phyloP scores from a whole-genome alignment of 2,329 filamentous ascomycete species.

The Dactylellina cionopaga region DNA sequence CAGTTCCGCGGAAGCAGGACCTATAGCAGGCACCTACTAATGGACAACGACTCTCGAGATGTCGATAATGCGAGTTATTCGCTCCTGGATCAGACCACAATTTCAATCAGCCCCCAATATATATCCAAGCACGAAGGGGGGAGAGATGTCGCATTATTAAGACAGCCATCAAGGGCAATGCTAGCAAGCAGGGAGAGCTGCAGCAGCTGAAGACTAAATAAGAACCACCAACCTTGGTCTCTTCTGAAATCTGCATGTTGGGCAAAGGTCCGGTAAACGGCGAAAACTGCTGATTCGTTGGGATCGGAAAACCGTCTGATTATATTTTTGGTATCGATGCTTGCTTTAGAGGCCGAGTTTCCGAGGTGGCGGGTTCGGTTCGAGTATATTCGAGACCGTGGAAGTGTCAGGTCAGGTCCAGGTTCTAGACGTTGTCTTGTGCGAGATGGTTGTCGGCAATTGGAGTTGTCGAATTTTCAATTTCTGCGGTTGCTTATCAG shows the following conservation, averaged over 20 bases:
- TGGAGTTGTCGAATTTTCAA: neutral
- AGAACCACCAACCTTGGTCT: conserved; percentile 41
- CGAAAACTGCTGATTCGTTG: conserved; percentile 28
- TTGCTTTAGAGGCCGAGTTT: conserved; percentile 26
- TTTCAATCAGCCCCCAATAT: conserved; percentile 32
- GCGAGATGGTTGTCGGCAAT: conserved; percentile 27
- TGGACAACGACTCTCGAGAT: conserved; percentile 49
- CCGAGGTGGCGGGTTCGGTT: conserved; percentile 38
- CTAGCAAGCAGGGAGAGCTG: conserved; percentile 12
- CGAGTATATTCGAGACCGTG: conserved; percentile 48
- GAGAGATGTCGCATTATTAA: conserved; percentile 7
- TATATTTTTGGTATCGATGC: conserved; percentile 15
- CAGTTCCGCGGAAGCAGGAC: conserved; percentile 13
- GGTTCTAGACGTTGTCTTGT: conserved; percentile 20
- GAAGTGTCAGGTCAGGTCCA: conserved; percentile 45
- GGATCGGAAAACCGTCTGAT: neutral
- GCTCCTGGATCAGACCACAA: conserved; percentile 40
- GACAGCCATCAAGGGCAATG: conserved; percentile 25
- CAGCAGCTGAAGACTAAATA: conserved; percentile 16
- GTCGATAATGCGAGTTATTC: conserved; percentile 51
- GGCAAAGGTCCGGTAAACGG: conserved; percentile 1
- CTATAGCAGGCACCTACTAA: conserved; percentile 48
- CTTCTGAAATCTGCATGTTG: conserved; percentile 51
- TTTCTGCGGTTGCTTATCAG: conserved; percentile 43
- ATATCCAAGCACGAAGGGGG: conserved; percentile 3